Conservation (phyloP, 371 early-diverging fungal genomes). For the Nematocida parisii region DNA sequence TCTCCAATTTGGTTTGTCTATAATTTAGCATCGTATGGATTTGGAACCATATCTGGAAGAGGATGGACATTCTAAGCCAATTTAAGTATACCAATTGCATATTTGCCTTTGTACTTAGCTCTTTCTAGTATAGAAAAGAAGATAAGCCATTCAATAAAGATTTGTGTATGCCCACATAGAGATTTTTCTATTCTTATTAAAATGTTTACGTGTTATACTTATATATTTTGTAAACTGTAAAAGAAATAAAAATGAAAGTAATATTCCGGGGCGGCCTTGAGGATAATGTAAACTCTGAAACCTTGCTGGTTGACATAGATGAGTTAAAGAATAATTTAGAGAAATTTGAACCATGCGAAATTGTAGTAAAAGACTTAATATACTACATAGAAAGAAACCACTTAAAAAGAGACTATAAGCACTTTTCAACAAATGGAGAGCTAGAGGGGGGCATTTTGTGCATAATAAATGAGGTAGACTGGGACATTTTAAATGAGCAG, state of each 20-base stretch:
- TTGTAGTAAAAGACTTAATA: constrained; percentile 24
- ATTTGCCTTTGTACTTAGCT: too few relatives aligned
- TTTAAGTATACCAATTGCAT: too few relatives aligned
- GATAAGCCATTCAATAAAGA: too few relatives aligned
- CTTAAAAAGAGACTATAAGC: constrained; percentile 23
- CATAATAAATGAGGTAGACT: constrained; percentile 42
- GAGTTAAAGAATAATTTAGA: neutral
- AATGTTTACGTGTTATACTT: neutral
- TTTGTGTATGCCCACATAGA: too few relatives aligned
- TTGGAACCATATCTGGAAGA: neutral
- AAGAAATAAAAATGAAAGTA: constrained; percentile 33
- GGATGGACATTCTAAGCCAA: neutral
- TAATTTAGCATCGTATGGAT: neutral
- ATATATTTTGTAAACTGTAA: neutral
- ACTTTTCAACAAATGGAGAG: constrained; percentile 43
- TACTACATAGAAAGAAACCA: constrained; percentile 33
- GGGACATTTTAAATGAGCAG: constrained; percentile 27
- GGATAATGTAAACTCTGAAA: constrained; percentile 37
- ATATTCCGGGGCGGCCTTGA: constrained; percentile 54
- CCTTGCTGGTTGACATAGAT: constrained; percentile 2
- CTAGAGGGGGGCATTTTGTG: constrained; percentile 52
- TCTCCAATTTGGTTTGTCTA: neutral
- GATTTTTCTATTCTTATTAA: neutral
- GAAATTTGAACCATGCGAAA: neutral
- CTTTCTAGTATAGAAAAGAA: too few relatives aligned